Conservation (phyloP, 1,284 basidiomycete genomes). For the Cerioporus squamosus region DNA sequence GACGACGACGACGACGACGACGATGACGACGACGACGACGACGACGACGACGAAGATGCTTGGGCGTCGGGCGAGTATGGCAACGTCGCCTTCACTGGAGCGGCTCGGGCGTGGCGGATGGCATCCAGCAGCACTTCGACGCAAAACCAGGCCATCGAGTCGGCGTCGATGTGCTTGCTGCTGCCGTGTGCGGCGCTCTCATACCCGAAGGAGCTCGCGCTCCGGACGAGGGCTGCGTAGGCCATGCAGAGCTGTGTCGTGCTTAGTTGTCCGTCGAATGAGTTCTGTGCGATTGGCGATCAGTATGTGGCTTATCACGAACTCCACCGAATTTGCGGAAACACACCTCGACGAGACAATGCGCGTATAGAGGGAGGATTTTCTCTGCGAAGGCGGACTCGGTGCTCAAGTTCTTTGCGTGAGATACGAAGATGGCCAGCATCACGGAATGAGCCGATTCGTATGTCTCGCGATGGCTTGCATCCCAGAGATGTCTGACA, state of each 20-base stretch:
- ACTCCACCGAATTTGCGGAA: background rate
- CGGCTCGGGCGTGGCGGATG: constrained; percentile 32
- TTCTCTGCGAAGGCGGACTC: constrained; percentile 46
- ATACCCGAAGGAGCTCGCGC: constrained; percentile 45
- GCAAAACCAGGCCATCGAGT: constrained; percentile 64
- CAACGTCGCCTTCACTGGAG: background rate
- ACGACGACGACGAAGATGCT: constrained; percentile 2
- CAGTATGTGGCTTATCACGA: no score
- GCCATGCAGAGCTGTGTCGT: constrained; percentile 66
- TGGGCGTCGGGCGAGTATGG: background rate
- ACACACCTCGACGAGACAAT: constrained; percentile 67
- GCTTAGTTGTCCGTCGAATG: constrained; percentile 58
- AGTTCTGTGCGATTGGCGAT: constrained; percentile 55
- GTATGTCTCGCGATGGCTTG: constrained; percentile 66
- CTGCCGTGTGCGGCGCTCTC: background rate
- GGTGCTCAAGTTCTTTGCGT: constrained; percentile 45
- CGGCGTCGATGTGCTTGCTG: constrained; percentile 14
- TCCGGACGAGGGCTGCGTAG: constrained; percentile 64
- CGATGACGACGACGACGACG: no score
- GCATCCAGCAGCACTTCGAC: constrained; percentile 54
- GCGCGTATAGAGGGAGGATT: constrained; percentile 69
- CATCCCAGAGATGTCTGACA: constrained; percentile 57
- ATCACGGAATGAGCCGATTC: constrained; percentile 80
- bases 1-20: no score
- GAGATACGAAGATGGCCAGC: constrained; percentile 66